Evolutionary conservation across 1,284 basidiomycete genomes (phyloP), one percentile per base, ranked within the genome.

Genomic region (Vanrija sp.): DNA sequence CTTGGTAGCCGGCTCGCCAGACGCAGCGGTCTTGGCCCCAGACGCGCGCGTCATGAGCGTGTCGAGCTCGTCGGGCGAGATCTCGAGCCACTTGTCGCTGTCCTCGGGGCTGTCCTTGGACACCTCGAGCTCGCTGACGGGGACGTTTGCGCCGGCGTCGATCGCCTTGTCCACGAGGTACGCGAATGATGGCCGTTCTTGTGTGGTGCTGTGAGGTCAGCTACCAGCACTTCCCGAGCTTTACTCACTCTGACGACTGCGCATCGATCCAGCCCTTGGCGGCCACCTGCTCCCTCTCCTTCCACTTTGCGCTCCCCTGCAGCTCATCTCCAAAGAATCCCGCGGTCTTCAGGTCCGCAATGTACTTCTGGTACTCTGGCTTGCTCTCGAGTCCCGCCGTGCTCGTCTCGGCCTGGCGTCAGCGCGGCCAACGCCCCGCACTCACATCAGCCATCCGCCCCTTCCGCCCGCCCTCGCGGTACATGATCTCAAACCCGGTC

Each of bases 401-500:
- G 35, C 27, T 22, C 12, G 41, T 46, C 20, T 60, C 58, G 31
- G 27, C 39, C 18, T 45, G 20, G 6, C n/a, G 41, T 42, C 31
- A 50, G 41, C 22, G 18, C 2, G 4, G 20, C n/a, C 25, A 36
- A 16, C 37, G 24, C 3, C 18, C 0, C 2, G n/a, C n/a, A 41
- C 39, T 55, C 64, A 86, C 86, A 16, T 81, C 82, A 3, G 67
- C 68, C 6, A 55, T 54, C 5, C 63, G 56, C 71, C 71, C 57
- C 78, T 80, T 62, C 76, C 76, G 88, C 84, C 66, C 83, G 83
- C 72, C 92, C 87, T 75, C 91, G 83, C 62, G 52, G 72, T 88
- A 96, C 49, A 94, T 80, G 82, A 96, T 96, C 77, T 97, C 93
- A 62, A 96, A 96, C 0, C 93, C 93, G 59, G 89, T 90, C 4